Base-by-base conservation (phyloP, 148 eudicot genomes). In the Drosera capensis region DNA sequence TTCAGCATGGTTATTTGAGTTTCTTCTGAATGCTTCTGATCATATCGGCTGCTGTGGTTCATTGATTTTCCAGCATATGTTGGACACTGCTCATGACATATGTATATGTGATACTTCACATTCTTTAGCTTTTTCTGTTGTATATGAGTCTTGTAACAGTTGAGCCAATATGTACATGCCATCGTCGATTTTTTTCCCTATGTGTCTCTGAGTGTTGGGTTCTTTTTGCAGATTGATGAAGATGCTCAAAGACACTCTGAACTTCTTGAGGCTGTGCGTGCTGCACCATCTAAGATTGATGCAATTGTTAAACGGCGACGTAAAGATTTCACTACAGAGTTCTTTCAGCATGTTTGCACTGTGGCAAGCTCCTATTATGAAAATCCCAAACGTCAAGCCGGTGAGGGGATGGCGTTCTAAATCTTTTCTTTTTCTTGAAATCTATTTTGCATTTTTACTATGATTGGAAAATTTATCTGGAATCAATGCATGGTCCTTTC, bases 311-410 rank as follows among this genome's bases (percentile, higher is more conserved):
- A 78, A 14, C 78, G 68, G 69, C 93, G 95, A 24, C 99, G 99
- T 39, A 90, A 85, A 74, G 87, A 90, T 56, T 90, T 90, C 57
- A 90, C 99, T 3, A 60, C 75, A 44, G 99, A 90, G 51, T 90
- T 90, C 48, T 90, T 90, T 41, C 45, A 45, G 38, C 99, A 90
- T 78, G 58, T 90, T 63, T 58, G 70, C 43, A 74, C 76, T 35
- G 82, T 90, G 47, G 93, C 93, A 28, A 74, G 71, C 45, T 90
- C 99, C 9, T 81, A 76, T 60, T 59, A 69, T 62, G 93, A 90
- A 43, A 56, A 90, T 54, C 82, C 76, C 11, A 60, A 65, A 6
- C 80, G 78, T 66, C 87, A 78, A 67, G 68, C 71, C 63, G 93
- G 99, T 90, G 46, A 75, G 80, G 16, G 43, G 7, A 40, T 25